Base-by-base conservation (phyloP, 306 rosid species). In the Gastrolobium bilobum region DNA sequence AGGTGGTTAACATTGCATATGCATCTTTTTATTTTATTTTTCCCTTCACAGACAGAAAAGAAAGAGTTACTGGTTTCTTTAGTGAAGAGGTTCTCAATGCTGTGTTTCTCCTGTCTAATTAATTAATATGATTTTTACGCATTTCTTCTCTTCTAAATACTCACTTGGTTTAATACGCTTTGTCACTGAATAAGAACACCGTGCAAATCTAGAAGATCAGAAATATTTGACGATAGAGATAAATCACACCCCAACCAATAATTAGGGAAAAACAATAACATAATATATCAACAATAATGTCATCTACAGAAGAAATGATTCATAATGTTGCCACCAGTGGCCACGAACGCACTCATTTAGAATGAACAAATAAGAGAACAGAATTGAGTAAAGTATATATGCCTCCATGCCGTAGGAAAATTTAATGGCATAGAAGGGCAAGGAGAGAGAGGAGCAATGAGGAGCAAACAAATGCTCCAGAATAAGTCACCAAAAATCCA, bases 401-500 rank as follows among this genome's bases (percentile, higher is more conserved):
- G 40, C 4, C 26, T n/a, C 62, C 2, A 7, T 29, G 42, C 46
- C 56, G 13, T 7, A 26, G 68, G 31, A 35, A 58, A 48, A 30
- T 56, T 88, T 84, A 90, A 11, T 77, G 82, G 77, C 40, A 57
- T 39, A 87, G 77, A 68, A 85, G 60, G 0, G 73, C 71, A 62
- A 81, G 0, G 42, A 90, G 60, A 59, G 86, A 85, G n/a, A 88
- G 33, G 40, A 87, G 65, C 77, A 85, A 31, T 0, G 88, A 70
- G 10, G 87, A 80, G 78, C 50, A 79, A 68, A 84, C 57, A 48
- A 81, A 61, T 13, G 68, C 48, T 5, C 79, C 63, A 2, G 90
- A 75, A 75, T 73, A 56, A 1, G 85, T 83, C 52, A 82, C 75
- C 39, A 79, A 64, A 74, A 76, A 50, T 73, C 90, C 95, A 48